Percentiles rank a stretch among this genome's conserved stretches.
phyloP scores from a whole-genome alignment of 805 yeast genomes.

The Saturnispora bothae region DNA sequence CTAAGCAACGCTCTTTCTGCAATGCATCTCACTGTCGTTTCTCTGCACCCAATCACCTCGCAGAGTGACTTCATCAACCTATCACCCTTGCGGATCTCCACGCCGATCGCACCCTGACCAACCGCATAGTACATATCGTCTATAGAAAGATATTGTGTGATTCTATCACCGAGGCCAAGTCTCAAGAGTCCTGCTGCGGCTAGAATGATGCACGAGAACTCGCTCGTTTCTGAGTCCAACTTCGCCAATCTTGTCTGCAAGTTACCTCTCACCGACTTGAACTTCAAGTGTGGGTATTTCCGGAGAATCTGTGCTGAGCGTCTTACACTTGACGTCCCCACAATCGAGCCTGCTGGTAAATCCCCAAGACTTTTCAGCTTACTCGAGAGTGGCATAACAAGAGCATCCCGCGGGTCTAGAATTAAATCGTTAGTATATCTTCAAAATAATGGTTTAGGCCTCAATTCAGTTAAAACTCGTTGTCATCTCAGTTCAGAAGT shows the following conservation, averaged over 20 bases:
- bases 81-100: slow-evolving; percentile 76
- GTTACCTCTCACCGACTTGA: slow-evolving; percentile 82
- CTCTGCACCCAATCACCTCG: slow-evolving; percentile 50
- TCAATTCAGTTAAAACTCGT: slow-evolving; percentile 16
- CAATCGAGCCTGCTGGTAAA: slow-evolving; percentile 74
- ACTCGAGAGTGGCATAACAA: slow-evolving; percentile 61
- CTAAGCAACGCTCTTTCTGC: slow-evolving; percentile 87
- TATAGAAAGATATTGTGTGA: slow-evolving; percentile 57
- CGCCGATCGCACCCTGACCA: slow-evolving; percentile 97
- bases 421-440: slow-evolving; percentile 10
- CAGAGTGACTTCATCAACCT: slow-evolving; percentile 46
- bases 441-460: not conserved
- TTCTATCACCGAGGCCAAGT: slow-evolving; percentile 60
- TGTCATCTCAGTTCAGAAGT: slow-evolving; percentile 28
- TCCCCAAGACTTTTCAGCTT: slow-evolving; percentile 57
- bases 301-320: slow-evolving; percentile 84
- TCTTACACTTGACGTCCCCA: slow-evolving; percentile 92
- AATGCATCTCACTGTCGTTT: slow-evolving; percentile 62
- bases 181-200: slow-evolving; percentile 91
- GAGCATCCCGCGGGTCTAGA: slow-evolving; percentile 82
- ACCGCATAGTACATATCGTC: slow-evolving; percentile 91
- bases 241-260: slow-evolving; percentile 70
- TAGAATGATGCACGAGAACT: slow-evolving; percentile 57
- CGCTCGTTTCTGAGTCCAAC: slow-evolving; percentile 60
- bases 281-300: slow-evolving; percentile 63